phyloP scores from a whole-genome alignment of 1,284 basidiomycete species.

The Fomitopsis palustris region DNA sequence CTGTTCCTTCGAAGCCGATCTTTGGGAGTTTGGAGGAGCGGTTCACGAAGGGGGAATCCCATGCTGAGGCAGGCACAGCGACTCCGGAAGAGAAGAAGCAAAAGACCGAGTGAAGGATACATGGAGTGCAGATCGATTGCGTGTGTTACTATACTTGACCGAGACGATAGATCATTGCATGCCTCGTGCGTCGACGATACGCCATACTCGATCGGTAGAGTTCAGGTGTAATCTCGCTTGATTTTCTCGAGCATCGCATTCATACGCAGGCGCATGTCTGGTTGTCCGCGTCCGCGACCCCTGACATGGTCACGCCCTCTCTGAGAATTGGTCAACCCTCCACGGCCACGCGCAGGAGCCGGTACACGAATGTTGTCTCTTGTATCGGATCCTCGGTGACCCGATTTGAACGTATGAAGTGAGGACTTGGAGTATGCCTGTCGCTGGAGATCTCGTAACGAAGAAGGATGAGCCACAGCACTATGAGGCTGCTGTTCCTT shows the following conservation, averaged over 20 bases:
- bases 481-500: conserved; percentile 2
- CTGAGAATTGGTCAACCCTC: conserved; percentile 9
- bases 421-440: conserved; percentile 59
- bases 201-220: background rate
- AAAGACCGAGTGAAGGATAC: conserved; percentile 12
- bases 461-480: conserved; percentile 8
- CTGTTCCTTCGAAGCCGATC: conserved; percentile 36
- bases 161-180: background rate
- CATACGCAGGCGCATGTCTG: conserved; percentile 79
- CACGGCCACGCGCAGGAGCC: conserved; percentile 12
- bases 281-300: conserved; percentile 43
- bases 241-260: conserved; percentile 75
- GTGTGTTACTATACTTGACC: conserved; percentile 2
- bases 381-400: conserved; percentile 14
- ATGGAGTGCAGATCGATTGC: background rate
- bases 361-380: background rate
- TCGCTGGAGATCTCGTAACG: conserved; percentile 53
- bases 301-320: conserved; percentile 14
- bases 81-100: conserved; percentile 13
- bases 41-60: conserved; percentile 52
- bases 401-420: conserved; percentile 53
- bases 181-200: background rate
- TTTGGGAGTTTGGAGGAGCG: conserved; percentile 57
- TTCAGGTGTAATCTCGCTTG: conserved; percentile 48
- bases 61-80: conserved; percentile 19